Conservation (phyloP, 2,329 filamentous ascomycete species). For the Beauveria caledonica region DNA sequence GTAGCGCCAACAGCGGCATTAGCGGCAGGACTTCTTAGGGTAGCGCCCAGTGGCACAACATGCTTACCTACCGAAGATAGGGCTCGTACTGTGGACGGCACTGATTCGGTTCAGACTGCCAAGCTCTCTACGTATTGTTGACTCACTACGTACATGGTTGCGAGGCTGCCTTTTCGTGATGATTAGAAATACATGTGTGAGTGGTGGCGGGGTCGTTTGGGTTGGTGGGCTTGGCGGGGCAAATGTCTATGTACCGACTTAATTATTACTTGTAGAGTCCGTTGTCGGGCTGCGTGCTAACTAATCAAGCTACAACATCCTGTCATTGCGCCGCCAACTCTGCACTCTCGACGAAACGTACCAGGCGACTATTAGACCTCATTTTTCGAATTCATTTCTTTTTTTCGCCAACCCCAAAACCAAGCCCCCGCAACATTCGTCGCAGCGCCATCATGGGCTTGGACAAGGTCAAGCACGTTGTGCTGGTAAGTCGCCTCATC, state of each 20-base stretch:
- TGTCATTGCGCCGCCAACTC: not conserved
- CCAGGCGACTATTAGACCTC: too few relatives aligned
- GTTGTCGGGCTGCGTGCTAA: conserved; percentile 4
- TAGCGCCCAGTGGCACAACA: too few relatives aligned
- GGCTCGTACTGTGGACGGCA: too few relatives aligned
- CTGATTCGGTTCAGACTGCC: too few relatives aligned
- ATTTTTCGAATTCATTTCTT: too few relatives aligned
- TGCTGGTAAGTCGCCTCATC: conserved; percentile 48
- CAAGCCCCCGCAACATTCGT: not conserved
- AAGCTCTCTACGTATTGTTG: too few relatives aligned
- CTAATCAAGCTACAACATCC: not conserved
- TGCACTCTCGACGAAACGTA: not conserved
- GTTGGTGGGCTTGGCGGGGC: not conserved
- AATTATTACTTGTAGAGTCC: not conserved
- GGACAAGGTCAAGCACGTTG: conserved; percentile 63
- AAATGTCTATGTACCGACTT: not conserved
- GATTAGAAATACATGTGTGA: conserved; percentile 1
- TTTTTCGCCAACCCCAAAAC: not conserved
- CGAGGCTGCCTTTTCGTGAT: not conserved
- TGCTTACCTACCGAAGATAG: too few relatives aligned
- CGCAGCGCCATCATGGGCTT: conserved; percentile 28
- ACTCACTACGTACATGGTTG: not conserved
- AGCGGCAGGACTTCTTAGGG: too few relatives aligned
- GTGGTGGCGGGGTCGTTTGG: not conserved
- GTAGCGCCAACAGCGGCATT: too few relatives aligned